Evolutionary conservation across 169 alveolate species (phyloP), one percentile per base, ranked within the genome.

Genomic region (Plasmodium reichenowi): DNA sequence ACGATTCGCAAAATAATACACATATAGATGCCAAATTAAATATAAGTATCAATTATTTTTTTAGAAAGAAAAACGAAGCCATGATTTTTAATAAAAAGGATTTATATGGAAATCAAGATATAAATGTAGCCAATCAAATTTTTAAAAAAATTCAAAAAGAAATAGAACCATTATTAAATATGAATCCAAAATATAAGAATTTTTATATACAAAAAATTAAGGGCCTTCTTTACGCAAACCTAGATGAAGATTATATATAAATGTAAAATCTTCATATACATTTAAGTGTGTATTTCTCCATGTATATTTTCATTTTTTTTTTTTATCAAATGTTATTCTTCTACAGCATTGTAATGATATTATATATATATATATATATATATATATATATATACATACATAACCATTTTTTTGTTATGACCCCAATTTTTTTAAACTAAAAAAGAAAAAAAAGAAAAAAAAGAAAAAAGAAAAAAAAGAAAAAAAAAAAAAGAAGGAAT

Each of bases 41-140:
- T 59, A 85, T 85, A 48, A 85, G 91, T 45, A 48, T 85, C 8
- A 85, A 85, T 85, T 85, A 62, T 67, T 85, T 85, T 62, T 85
- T 85, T 72, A 85, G 91, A 85, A 70, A 70, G 26, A 70, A 54
- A 70, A 71, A 85, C 48, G 91, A 85, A 47, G 26, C 29, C 12
- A 20, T n/a, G 50, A 38, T 85, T 38, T 85, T 85, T 62, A 85
- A 26, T 24, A 85, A 71, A 70, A 85, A 70, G 45, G 91, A 85
- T 72, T 58, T 85, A 50, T 85, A 85, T 29, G 91, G 91, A 62
- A 85, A 85, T 50, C 91, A 85, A 71, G 91, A 85, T 63, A 71
- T 71, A 48, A 68, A 43, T 17, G 48, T 47, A n/a, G 91, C 74
- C 60, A 85, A 73, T 63, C 85, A 68, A 62, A 60, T 71, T 15